Conservation (phyloP, 345 rosid genomes). For the Durio zibethinus region DNA sequence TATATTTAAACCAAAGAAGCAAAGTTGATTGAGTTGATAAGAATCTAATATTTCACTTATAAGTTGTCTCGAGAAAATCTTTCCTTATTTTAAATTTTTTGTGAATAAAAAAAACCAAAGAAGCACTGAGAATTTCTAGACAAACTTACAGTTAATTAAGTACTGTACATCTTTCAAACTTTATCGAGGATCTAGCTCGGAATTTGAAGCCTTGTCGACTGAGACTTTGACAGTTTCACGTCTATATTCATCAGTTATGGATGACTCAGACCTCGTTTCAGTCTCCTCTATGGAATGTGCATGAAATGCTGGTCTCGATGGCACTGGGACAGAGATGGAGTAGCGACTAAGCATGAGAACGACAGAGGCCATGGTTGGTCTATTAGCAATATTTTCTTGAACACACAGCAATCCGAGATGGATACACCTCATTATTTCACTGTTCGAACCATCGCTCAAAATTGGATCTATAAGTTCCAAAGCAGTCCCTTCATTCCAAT, state of each 20-base stretch:
- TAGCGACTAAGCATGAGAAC: slow-evolving; percentile 40
- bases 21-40: too few species aligned
- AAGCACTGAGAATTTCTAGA: too few species aligned
- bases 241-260: background rate
- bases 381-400: slow-evolving; percentile 38
- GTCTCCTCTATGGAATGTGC: background rate
- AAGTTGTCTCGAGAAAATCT: too few species aligned
- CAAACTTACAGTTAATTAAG: too few species aligned
- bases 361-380: slow-evolving; percentile 47
- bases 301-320: slow-evolving; percentile 38
- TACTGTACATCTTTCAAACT: too few species aligned
- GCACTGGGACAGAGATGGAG: slow-evolving; percentile 35
- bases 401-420: slow-evolving; percentile 53
- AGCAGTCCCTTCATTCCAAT: slow-evolving; percentile 37
- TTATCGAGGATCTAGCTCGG: slow-evolving; percentile 17
- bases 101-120: too few species aligned
- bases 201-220: slow-evolving; percentile 14
- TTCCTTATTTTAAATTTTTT: too few species aligned
- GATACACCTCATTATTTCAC: slow-evolving; percentile 44
- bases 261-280: background rate
- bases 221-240: background rate
- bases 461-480: slow-evolving; percentile 31
- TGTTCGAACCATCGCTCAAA: slow-evolving; percentile 20
- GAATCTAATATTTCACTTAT: too few species aligned
- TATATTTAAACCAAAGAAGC: too few species aligned